Evolutionary conservation across 768 basidiomycete species (phyloP).

Genomic region (Lepiota venenata): DNA sequence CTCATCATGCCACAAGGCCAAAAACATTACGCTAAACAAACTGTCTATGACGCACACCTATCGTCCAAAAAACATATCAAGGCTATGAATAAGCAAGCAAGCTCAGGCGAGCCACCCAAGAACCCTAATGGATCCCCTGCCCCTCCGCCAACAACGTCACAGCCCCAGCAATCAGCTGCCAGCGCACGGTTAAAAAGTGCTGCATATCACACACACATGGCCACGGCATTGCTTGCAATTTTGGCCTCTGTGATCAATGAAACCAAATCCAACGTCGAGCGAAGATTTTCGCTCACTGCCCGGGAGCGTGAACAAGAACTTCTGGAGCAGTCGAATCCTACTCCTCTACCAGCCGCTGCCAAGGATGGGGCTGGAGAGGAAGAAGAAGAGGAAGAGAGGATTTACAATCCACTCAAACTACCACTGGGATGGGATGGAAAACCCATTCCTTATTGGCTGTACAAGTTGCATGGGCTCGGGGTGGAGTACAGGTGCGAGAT

Average conservation of each 20-base stretch:
- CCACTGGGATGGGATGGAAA: constrained; percentile 99
- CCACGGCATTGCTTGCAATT: constrained; percentile 59
- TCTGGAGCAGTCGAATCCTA: constrained; percentile 60
- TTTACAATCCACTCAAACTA: constrained; percentile 97
- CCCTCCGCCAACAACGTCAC: constrained; percentile 22
- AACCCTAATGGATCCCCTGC: constrained; percentile 55
- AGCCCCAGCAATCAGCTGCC: constrained; percentile 31
- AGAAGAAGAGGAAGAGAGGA: constrained; percentile 93
- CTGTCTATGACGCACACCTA: constrained; percentile 94
- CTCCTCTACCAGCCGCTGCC: constrained; percentile 40
- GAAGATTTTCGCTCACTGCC: constrained; percentile 95
- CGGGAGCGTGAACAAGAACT: constrained; percentile 94
- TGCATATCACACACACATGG: constrained; percentile 70
- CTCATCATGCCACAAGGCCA: constrained; percentile 58
- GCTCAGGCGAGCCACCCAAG: constrained; percentile 39
- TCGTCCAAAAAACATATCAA: constrained; percentile 96
- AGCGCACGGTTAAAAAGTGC: constrained; percentile 56
- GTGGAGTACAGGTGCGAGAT: constrained; percentile 98
- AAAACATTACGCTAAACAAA: constrained; percentile 93
- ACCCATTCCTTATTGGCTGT: constrained; percentile 98
- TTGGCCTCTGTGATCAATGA: constrained; percentile 74
- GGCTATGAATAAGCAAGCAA: constrained; percentile 72
- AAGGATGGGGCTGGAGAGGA: constrained; percentile 57
- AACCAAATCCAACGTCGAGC: constrained; percentile 95
- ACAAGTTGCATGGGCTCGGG: constrained; percentile 97